These are phyloP conservation scores for Talaromyces pinophilus DNA, from an alignment of 2,329 filamentous ascomycete species.

Conservation along the genomic window DNA sequence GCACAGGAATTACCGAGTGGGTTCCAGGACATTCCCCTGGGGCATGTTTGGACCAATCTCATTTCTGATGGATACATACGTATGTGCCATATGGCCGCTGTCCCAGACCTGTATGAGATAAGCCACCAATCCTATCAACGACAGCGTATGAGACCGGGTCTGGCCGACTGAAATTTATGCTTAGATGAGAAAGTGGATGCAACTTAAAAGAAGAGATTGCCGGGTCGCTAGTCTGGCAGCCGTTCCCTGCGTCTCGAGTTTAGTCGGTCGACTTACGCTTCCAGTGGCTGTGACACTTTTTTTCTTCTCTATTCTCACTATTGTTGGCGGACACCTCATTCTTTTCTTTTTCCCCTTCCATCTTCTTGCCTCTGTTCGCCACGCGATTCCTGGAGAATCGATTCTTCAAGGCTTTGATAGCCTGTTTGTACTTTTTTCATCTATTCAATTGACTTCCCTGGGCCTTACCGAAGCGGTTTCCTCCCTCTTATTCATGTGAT, in stretches of 20 bases:
- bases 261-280: neutral
- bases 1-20: neutral
- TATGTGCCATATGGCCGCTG: neutral
- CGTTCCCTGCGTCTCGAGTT: neutral
- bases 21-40: neutral
- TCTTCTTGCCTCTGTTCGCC: neutral
- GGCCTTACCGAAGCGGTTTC: neutral
- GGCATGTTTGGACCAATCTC: constrained; percentile 4
- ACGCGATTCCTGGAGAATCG: constrained; percentile 16
- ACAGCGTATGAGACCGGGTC: neutral
- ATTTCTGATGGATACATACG: neutral
- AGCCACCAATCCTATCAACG: neutral
- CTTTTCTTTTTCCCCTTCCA: neutral
- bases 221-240: neutral
- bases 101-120: neutral
- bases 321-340: neutral
- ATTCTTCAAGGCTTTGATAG: neutral
- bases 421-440: neutral
- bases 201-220: constrained; percentile 5
- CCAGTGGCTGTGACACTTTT: neutral
- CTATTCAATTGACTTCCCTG: neutral
- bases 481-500: neutral
- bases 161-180: neutral
- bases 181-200: constrained; percentile 11
- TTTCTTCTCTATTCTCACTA: neutral